Conservation (phyloP, 2,329 filamentous ascomycete genomes). For the Apiospora saccharicola region DNA sequence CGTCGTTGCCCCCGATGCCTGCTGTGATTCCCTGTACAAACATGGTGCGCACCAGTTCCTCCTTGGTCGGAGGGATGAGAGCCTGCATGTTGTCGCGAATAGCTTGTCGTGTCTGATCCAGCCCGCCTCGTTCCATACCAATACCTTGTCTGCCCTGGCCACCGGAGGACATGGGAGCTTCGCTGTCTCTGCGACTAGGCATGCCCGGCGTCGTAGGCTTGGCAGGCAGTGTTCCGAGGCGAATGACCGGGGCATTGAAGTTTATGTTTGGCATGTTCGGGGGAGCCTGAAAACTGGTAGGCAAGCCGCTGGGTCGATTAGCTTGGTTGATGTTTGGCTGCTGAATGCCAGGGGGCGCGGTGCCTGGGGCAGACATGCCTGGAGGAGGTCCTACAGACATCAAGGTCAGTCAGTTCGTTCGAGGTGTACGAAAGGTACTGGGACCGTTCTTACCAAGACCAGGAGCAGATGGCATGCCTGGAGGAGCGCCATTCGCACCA, state of each 20-base stretch:
- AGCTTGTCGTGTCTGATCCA: constrained; percentile 72
- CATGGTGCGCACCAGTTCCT: constrained; percentile 91
- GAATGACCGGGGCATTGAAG: constrained; percentile 95
- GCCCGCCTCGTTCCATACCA: constrained; percentile 66
- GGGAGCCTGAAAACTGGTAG: constrained; percentile 85
- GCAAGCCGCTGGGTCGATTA: constrained; percentile 81
- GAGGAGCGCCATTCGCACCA: constrained; percentile 60
- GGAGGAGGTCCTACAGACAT: constrained; percentile 71
- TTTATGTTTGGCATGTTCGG: constrained; percentile 97
- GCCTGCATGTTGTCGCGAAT: constrained; percentile 74
- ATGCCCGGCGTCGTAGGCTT: constrained; percentile 59
- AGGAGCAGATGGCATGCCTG: constrained; percentile 79
- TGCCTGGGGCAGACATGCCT: constrained; percentile 84
- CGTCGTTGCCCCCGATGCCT: constrained; percentile 77
- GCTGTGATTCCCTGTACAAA: constrained; percentile 89
- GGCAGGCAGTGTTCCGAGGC: constrained; percentile 80
- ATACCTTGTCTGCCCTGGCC: constrained; percentile 53
- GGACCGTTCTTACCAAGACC: constrained; percentile 72
- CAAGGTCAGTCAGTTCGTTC: constrained; percentile 24
- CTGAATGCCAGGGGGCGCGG: constrained; percentile 79
- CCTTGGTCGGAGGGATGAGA: constrained; percentile 81
- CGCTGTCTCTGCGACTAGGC: constrained; percentile 55
- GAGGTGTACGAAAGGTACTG: neutral
- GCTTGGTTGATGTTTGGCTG: constrained; percentile 77
- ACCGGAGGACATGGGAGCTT: constrained; percentile 47